phyloP scores from a whole-genome alignment of 441 rosid genomes.

The Adansonia madagascariensis region DNA sequence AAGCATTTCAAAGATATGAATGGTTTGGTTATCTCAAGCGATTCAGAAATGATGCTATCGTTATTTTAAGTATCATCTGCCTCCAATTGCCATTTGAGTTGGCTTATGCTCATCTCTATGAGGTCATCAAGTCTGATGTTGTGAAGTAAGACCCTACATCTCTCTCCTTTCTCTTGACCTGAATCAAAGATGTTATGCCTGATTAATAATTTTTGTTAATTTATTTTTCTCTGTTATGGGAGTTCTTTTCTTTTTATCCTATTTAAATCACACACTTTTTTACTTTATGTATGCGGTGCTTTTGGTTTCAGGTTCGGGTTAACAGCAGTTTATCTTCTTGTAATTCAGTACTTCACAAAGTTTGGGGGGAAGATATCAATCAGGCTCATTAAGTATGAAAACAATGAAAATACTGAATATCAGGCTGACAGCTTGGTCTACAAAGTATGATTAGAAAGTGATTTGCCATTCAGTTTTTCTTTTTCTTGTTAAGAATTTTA shows the following conservation, averaged over 20 bases:
- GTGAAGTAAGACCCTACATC: conserved; percentile 57
- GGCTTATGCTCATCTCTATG: conserved; percentile 91
- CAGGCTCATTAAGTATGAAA: conserved; percentile 77
- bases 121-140: conserved; percentile 57
- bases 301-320: conserved; percentile 68
- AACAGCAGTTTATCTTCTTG: conserved; percentile 80
- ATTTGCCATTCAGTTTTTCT: conserved; percentile 21
- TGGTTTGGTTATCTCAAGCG: conserved; percentile 79
- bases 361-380: conserved; percentile 82
- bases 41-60: conserved; percentile 72
- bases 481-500: conserved; percentile 6
- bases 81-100: conserved; percentile 96
- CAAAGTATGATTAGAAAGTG: conserved; percentile 57
- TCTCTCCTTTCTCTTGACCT: neutral
- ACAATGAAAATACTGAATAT: conserved; percentile 69
- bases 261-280: conserved; percentile 3
- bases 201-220: conserved; percentile 7
- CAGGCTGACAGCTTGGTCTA: conserved; percentile 86
- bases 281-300: conserved; percentile 8
- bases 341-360: conserved; percentile 79
- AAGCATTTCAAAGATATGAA: conserved; percentile 80
- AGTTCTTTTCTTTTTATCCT: neutral
- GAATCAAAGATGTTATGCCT: neutral
- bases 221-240: conserved; percentile 11
- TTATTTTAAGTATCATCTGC: conserved; percentile 78